Evolutionary conservation across 176 grass and related monocot species (phyloP), one percentile per base, ranked within the genome.

Genomic region (Puccinellia tenuiflora): DNA sequence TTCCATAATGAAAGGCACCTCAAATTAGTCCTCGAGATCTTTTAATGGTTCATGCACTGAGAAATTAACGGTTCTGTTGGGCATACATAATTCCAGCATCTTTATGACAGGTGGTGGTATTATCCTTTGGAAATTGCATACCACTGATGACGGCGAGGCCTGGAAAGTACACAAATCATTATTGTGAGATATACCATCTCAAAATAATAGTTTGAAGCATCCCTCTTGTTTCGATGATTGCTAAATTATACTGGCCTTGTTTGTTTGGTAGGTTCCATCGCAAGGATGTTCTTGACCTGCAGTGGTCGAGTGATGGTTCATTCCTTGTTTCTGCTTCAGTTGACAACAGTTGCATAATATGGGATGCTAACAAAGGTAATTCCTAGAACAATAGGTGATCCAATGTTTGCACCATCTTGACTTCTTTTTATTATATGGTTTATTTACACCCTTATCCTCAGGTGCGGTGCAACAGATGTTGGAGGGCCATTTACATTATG

Each of bases 261-360:
- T 80, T 88, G 40, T 75, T 60, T 84, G 40, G n/a, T 60, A 99
- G 96, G 57, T 98, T 95, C 90, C 96, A 98, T 85, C 86, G 89
- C 55, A 98, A 95, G 83, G 96, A 98, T 47, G 91, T 98, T 79
- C 96, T 98, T 83, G 96, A 99, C 78, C 93, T 99, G 7, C 90
- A 99, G 68, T 99, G 96, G 96, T 93, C 89, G 20, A 82, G 86
- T 30, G 85, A 99, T 71, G 85, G 92, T 6, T 71, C 85, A 68
- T 87, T 79, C 80, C 75, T 98, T 62, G 91, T 98, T 90, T 95
- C 96, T 60, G 90, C 92, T 34, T 98, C 96, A 75, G 89, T 99
- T 79, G 96, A 99, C 77, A 99, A 99, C 77, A 93, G 89, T 87
- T 99, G 93, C 87, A 96, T 99, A 83, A 88, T 99, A 73, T 99